Evolutionary conservation across 345 rosid species (phyloP).

Genomic region (Theobroma cacao): DNA sequence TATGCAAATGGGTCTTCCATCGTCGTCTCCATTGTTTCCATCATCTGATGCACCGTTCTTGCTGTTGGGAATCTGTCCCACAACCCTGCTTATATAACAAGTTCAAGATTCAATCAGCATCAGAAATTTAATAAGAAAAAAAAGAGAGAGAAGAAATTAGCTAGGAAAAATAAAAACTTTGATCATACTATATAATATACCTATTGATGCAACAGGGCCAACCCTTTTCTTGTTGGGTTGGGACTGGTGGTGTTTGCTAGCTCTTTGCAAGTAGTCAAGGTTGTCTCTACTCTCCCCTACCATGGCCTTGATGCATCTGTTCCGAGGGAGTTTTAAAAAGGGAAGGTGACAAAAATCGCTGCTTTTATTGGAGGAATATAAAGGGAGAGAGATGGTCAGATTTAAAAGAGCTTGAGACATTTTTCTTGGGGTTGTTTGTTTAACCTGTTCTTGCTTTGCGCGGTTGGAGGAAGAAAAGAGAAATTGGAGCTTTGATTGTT

Average conservation of each 20-base stretch:
- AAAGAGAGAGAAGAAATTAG: not conserved
- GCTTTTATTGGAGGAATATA: slow-evolving; percentile 2
- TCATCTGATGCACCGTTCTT: slow-evolving; percentile 63
- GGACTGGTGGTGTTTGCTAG: slow-evolving; percentile 15
- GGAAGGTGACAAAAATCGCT: not conserved
- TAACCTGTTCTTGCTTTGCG: not conserved
- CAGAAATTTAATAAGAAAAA: not conserved
- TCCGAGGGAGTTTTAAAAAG: slow-evolving; percentile 2
- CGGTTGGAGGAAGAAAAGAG: not conserved
- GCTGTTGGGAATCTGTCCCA: slow-evolving; percentile 55
- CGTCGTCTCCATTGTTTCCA: slow-evolving; percentile 65
- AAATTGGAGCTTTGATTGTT: not conserved
- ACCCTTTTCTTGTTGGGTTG: slow-evolving; percentile 39
- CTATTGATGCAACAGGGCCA: slow-evolving; percentile 38
- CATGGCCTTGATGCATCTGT: slow-evolving; percentile 28
- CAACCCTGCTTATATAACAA: slow-evolving; percentile 24
- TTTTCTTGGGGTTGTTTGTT: not conserved
- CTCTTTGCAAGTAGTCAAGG: slow-evolving; percentile 48
- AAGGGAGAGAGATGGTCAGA: slow-evolving; percentile 23
- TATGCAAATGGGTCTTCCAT: slow-evolving; percentile 46
- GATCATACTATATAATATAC: slow-evolving; percentile 30
- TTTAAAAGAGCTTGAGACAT: slow-evolving; percentile 38
- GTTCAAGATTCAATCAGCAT: not conserved
- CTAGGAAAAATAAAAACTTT: not conserved
- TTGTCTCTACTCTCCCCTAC: slow-evolving; percentile 34